Conservation (phyloP, 495 filamentous ascomycete genomes). For the Mycothermus thermophilus region DNA sequence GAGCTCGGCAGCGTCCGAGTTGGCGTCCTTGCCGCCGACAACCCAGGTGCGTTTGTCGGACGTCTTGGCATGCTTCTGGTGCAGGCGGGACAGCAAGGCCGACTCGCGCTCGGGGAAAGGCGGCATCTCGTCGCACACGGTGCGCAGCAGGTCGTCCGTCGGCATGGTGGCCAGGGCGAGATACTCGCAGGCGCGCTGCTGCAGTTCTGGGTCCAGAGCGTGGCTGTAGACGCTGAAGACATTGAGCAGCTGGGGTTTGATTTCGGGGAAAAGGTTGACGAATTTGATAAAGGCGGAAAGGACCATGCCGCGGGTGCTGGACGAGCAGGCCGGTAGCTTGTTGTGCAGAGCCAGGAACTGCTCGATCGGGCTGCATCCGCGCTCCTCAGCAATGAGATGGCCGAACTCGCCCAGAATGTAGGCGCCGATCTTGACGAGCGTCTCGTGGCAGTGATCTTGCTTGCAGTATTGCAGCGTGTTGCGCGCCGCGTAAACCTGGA, state of each 20-base stretch:
- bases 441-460: conserved; percentile 86
- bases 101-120: conserved; percentile 93
- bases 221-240: conserved; percentile 89
- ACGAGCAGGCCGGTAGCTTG: conserved; percentile 81
- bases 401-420: conserved; percentile 96
- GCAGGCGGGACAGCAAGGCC: conserved; percentile 78
- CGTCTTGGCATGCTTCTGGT: conserved; percentile 80
- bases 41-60: conserved; percentile 95
- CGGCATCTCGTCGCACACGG: conserved; percentile 98
- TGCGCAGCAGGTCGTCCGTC: conserved; percentile 84
- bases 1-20: conserved; percentile 65
- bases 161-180: conserved; percentile 72
- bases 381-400: conserved; percentile 89
- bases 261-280: conserved; percentile 95
- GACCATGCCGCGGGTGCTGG: conserved; percentile 83
- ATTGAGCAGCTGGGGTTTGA: conserved; percentile 85
- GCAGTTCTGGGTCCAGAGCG: conserved; percentile 85
- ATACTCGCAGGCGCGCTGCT: conserved; percentile 95
- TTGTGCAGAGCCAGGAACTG: conserved; percentile 87
- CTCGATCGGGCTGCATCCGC: conserved; percentile 90
- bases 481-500: conserved; percentile 91
- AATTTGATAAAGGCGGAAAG: conserved; percentile 94
- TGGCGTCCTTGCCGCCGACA: conserved; percentile 85
- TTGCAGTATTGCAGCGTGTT: conserved; percentile 84
- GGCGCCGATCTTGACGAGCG: conserved; percentile 89